phyloP scores from a whole-genome alignment of 2,329 filamentous ascomycete species.

The Fusarium coicis region DNA sequence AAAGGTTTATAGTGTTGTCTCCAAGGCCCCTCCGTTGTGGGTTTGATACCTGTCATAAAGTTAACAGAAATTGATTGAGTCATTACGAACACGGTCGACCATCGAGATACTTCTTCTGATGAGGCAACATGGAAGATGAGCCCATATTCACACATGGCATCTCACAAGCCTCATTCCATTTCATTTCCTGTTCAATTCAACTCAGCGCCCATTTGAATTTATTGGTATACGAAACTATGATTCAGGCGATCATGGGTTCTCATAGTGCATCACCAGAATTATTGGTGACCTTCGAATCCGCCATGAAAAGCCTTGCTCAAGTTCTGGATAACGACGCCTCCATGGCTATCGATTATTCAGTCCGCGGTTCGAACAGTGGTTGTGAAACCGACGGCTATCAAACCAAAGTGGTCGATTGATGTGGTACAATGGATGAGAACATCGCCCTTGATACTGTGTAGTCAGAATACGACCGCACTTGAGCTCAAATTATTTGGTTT shows the following conservation, averaged over 20 bases:
- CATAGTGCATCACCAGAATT: background rate
- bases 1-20: conserved; percentile 9
- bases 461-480: background rate
- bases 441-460: background rate
- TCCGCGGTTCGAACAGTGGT: background rate
- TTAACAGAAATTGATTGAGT: background rate
- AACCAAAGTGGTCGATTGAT: background rate
- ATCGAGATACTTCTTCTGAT: background rate
- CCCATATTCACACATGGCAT: background rate
- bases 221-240: background rate
- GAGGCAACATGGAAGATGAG: background rate
- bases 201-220: background rate
- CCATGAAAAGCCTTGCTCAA: background rate
- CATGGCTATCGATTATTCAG: background rate
- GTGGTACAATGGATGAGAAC: background rate
- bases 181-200: background rate
- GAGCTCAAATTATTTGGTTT: background rate
- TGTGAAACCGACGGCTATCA: background rate
- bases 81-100: background rate
- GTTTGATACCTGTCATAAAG: background rate
- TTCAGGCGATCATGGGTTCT: background rate
- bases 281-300: background rate
- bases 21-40: background rate
- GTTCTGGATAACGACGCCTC: background rate
- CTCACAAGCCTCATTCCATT: background rate